Evolutionary conservation across 495 filamentous ascomycete genomes (phyloP), one percentile per base, ranked within the genome.

Genomic region (Podospora pseudopauciseta): DNA sequence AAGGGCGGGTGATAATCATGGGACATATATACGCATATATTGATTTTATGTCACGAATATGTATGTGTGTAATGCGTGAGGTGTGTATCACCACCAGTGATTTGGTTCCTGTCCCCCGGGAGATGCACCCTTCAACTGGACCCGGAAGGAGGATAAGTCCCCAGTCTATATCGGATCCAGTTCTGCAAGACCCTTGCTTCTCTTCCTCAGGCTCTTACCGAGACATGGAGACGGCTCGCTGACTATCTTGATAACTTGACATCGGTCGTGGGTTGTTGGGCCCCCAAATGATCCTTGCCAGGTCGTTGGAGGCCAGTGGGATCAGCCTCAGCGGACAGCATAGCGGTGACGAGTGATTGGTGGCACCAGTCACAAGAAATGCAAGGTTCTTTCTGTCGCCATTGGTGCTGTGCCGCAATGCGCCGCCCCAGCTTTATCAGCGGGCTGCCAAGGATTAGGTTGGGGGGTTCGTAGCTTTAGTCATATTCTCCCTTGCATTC

Each of bases 371-470:
- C 53, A 64, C 18, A 30, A 18, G 28, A 28, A 16, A 65, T 73
- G 71, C 71, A 73, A 59, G 71, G 71, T 70, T 69, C 71, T 72
- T 71, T 66, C 39, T 58, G 28, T 20, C 19, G 54, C 39, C 61
- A 19, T 26, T 15, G 49, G 53, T 63, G 68, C 65, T 72, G 70
- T 61, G 67, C 67, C 67, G 44, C 65, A 58, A 19, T 34, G 34
- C 34, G 18, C 30, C 20, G 55, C 32, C 23, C 67, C n/a, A 55
- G 30, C 53, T 65, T 69, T 69, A 65, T 65, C 54, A 34, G 64
- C 67, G 67, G 60, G 56, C 60, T 69, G 67, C 61, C 61, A 63
- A 63, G 61, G 61, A 63, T 63, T 26, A 56, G 11, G 3, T 20
- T 3, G 30, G 20, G 67, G 67, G 68, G 62, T 67, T 56, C 68